These are phyloP conservation scores for Naganishia antarctica DNA, from an alignment of 768 basidiomycete genomes.

Conservation along the genomic window DNA sequence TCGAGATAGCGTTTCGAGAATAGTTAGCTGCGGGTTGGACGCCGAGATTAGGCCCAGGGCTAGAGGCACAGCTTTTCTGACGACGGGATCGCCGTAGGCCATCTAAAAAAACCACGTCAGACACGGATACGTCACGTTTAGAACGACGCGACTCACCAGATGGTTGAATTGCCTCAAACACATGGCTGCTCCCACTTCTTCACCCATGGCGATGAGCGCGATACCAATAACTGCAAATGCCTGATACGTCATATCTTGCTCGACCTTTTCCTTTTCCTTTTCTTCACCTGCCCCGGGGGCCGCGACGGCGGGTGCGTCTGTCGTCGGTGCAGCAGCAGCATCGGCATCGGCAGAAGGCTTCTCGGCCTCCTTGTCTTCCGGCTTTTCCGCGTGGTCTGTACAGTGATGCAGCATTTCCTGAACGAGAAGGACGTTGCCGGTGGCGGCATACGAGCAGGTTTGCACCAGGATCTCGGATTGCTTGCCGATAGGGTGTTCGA, in stretches of 20 bases:
- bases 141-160: constrained; percentile 65
- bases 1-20: constrained; percentile 94
- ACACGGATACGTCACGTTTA: not conserved
- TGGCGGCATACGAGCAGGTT: constrained; percentile 88
- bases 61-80: constrained; percentile 87
- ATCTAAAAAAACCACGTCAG: constrained; percentile 57
- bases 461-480: constrained; percentile 88
- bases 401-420: constrained; percentile 89
- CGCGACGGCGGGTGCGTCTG: constrained; percentile 53
- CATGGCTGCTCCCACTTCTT: constrained; percentile 97
- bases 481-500: constrained; percentile 84
- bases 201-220: constrained; percentile 92
- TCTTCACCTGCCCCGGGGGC: constrained; percentile 30
- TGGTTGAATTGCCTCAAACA: constrained; percentile 96
- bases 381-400: constrained; percentile 72
- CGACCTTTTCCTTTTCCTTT: constrained; percentile 27
- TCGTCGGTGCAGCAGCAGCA: constrained; percentile 23
- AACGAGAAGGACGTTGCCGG: constrained; percentile 88
- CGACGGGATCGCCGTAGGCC: constrained; percentile 92
- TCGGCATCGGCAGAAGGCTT: constrained; percentile 30
- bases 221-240: constrained; percentile 90
- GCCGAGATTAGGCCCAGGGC: constrained; percentile 91
- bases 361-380: constrained; percentile 34
- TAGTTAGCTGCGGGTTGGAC: constrained; percentile 88
- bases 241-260: constrained; percentile 60